Conservation (phyloP, 129 eudicot genomes). For the Chrysanthemum lavandulifolium region DNA sequence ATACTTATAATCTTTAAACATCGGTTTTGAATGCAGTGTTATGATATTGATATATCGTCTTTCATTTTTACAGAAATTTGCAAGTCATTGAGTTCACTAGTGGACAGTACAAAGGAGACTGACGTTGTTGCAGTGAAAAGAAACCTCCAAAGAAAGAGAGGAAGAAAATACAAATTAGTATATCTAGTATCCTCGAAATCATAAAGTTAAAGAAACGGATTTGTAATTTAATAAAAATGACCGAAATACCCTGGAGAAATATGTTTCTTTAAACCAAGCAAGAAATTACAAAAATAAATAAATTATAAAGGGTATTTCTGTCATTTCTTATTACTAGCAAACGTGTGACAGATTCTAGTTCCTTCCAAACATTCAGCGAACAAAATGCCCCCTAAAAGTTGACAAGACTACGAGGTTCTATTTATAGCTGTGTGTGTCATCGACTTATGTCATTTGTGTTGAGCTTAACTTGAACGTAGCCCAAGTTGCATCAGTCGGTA, state of each 20-base stretch:
- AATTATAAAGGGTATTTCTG: too few species aligned
- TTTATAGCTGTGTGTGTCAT: too few species aligned
- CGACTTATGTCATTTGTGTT: conserved; percentile 6
- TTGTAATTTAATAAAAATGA: too few species aligned
- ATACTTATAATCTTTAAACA: neutral
- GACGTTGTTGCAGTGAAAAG: conserved; percentile 44
- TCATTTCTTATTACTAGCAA: conserved; percentile 7
- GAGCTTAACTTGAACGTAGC: conserved; percentile 38
- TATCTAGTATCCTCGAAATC: conserved; percentile 53
- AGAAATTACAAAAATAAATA: too few species aligned
- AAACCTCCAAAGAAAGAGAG: conserved; percentile 80
- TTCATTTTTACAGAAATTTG: conserved; percentile 63
- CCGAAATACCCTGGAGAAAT: too few species aligned
- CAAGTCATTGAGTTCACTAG: conserved; percentile 43
- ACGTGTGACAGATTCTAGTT: too few species aligned
- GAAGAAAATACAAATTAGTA: conserved; percentile 47
- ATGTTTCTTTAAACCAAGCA: too few species aligned
- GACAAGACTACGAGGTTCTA: too few species aligned
- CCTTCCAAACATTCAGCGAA: too few species aligned
- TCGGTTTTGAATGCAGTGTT: neutral
- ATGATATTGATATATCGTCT: neutral
- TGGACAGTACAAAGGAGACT: conserved; percentile 42
- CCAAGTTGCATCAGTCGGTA: conserved; percentile 30
- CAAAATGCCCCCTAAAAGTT: too few species aligned
- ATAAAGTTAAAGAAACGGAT: neutral